phyloP scores from a whole-genome alignment of 2,329 filamentous ascomycete genomes.

The Aschersonia sp. region DNA sequence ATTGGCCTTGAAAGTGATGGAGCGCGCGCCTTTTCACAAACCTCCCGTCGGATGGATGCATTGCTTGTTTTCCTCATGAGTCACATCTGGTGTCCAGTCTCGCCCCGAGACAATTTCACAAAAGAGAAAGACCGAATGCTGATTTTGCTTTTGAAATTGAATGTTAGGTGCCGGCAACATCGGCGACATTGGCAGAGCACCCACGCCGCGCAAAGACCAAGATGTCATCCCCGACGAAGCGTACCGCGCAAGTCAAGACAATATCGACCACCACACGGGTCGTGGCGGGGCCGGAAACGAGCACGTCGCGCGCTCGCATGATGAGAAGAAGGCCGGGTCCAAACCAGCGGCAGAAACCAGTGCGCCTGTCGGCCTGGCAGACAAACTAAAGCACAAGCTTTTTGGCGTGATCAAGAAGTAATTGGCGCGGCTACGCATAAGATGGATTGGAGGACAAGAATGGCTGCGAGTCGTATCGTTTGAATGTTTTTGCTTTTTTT shows the following conservation, averaged over 20 bases:
- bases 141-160: background rate
- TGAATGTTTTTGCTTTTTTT: background rate
- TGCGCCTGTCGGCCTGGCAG: conserved; percentile 30
- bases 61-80: no score
- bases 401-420: conserved; percentile 33
- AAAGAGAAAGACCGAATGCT: background rate
- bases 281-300: conserved; percentile 47
- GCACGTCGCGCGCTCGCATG: conserved; percentile 18
- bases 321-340: conserved; percentile 14
- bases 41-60: no score
- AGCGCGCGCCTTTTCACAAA: no score
- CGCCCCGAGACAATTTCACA: background rate
- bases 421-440: background rate
- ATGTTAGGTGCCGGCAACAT: conserved; percentile 42
- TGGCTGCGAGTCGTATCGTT: no score
- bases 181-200: conserved; percentile 27
- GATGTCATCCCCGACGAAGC: conserved; percentile 39
- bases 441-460: background rate
- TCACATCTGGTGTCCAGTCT: background rate
- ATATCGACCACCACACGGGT: conserved; percentile 39
- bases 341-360: conserved; percentile 9
- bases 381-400: conserved; percentile 43
- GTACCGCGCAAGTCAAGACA: conserved; percentile 30
- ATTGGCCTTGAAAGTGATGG: no score
- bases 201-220: conserved; percentile 29